Percentiles rank a stretch among this genome's conserved stretches.
phyloP scores from a whole-genome alignment of 2,329 filamentous ascomycete species.

The Xylariaceae sp. region DNA sequence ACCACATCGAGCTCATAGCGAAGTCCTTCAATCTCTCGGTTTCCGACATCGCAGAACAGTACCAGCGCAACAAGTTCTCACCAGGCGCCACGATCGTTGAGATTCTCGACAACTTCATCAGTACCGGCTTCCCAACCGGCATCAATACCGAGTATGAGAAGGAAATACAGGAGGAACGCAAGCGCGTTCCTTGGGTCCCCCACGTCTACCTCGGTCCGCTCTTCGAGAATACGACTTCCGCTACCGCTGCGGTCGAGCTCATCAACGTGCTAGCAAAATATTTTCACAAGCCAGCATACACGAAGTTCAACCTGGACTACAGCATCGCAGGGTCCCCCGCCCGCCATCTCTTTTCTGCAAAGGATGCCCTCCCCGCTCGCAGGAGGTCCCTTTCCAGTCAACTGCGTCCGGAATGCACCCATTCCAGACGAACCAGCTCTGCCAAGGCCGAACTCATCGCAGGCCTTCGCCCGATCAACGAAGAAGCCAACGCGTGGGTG shows the following conservation, averaged over 20 bases:
- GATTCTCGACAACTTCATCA: slow-evolving; percentile 41
- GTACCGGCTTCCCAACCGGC: slow-evolving; percentile 33
- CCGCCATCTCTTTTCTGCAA: slow-evolving; percentile 9
- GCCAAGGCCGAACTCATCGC: slow-evolving; percentile 2
- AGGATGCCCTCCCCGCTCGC: background rate
- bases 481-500: slow-evolving; percentile 66
- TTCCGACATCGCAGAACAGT: slow-evolving; percentile 39
- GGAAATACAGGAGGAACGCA: slow-evolving; percentile 32
- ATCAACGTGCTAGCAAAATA: slow-evolving; percentile 39
- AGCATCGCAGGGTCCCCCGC: slow-evolving; percentile 23
- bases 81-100: slow-evolving; percentile 38
- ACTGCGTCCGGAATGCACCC: background rate
- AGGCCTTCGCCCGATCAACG: slow-evolving; percentile 41
- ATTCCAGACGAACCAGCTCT: slow-evolving; percentile 14
- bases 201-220: slow-evolving; percentile 39
- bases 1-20: slow-evolving; percentile 42
- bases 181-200: slow-evolving; percentile 41
- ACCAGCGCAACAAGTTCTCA: slow-evolving; percentile 36
- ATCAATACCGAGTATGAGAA: slow-evolving; percentile 31
- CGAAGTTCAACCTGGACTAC: slow-evolving; percentile 31
- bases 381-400: no score
- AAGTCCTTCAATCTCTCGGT: slow-evolving; percentile 40
- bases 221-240: slow-evolving; percentile 36
- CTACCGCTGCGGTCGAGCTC: slow-evolving; percentile 34
- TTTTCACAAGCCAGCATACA: slow-evolving; percentile 37